Evolutionary conservation across 176 grass and related monocot genomes (phyloP).

Genomic region (Carex pumila): DNA sequence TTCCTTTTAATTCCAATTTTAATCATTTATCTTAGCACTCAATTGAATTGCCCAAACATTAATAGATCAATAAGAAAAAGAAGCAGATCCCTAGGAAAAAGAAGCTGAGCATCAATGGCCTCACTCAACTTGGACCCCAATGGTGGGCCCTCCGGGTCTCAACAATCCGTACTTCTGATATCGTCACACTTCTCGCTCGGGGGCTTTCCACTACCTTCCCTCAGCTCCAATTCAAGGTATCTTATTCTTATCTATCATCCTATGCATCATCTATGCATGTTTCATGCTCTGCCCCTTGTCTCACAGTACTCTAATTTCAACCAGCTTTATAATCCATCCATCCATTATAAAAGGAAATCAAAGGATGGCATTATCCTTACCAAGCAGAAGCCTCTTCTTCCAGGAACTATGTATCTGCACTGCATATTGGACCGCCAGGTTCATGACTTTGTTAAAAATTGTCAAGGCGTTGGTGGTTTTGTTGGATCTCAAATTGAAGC

Average conservation of each 20-base stretch:
- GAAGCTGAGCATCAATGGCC: slow-evolving; percentile 64
- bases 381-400: slow-evolving; percentile 66
- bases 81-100: slow-evolving; percentile 38
- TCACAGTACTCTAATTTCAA: slow-evolving; percentile 13
- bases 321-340: slow-evolving; percentile 77
- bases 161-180: slow-evolving; percentile 54
- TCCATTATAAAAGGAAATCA: slow-evolving; percentile 37
- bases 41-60: no score
- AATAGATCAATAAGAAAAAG: slow-evolving; percentile 20
- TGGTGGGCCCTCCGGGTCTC: slow-evolving; percentile 88
- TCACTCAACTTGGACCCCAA: slow-evolving; percentile 60
- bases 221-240: slow-evolving; percentile 66
- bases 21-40: no score
- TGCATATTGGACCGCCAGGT: slow-evolving; percentile 71
- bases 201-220: slow-evolving; percentile 36
- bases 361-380: slow-evolving; percentile 48
- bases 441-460: slow-evolving; percentile 73
- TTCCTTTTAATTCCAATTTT: no score
- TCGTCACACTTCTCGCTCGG: slow-evolving; percentile 43
- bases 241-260: not conserved
- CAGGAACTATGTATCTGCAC: slow-evolving; percentile 65
- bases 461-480: slow-evolving; percentile 67
- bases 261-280: not conserved
- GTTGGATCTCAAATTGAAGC: slow-evolving; percentile 70
- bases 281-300: not conserved